Conservation (phyloP, 2,329 filamentous ascomycete species). For the Cytospora paraplurivora region DNA sequence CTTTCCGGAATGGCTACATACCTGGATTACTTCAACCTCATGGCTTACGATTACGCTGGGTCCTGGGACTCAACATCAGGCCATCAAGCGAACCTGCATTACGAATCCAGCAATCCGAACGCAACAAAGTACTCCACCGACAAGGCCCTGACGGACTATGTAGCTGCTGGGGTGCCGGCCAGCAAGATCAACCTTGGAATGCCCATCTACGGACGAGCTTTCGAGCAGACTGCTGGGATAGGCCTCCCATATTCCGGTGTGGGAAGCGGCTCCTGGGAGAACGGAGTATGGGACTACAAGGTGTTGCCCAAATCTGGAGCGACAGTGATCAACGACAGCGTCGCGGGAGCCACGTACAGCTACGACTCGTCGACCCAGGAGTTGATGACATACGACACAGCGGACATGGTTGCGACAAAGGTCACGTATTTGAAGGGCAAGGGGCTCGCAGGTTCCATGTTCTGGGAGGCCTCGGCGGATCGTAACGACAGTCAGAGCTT, state of each 20-base stretch:
- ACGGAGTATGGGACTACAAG: conserved; percentile 81
- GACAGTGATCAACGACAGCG: conserved; percentile 57
- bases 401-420: conserved; percentile 62
- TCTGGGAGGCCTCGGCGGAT: conserved; percentile 80
- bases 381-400: conserved; percentile 73
- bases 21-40: conserved; percentile 62
- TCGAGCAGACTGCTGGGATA: conserved; percentile 64
- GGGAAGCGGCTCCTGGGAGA: conserved; percentile 71
- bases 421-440: conserved; percentile 63
- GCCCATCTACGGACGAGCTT: conserved; percentile 78
- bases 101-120: conserved; percentile 52
- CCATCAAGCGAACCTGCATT: conserved; percentile 73
- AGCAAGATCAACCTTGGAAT: conserved; percentile 75
- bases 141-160: conserved; percentile 66
- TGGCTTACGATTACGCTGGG: conserved; percentile 76
- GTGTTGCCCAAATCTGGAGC: conserved; percentile 66
- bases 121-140: conserved; percentile 72
- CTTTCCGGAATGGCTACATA: conserved; percentile 48
- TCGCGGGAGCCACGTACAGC: conserved; percentile 67
- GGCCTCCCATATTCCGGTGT: conserved; percentile 65
- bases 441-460: conserved; percentile 77
- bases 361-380: conserved; percentile 63
- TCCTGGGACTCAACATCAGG: conserved; percentile 65
- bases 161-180: conserved; percentile 60
- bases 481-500: conserved; percentile 60